phyloP scores from a whole-genome alignment of 2,329 filamentous ascomycete species.

The Cordyceps fumosorosea region DNA sequence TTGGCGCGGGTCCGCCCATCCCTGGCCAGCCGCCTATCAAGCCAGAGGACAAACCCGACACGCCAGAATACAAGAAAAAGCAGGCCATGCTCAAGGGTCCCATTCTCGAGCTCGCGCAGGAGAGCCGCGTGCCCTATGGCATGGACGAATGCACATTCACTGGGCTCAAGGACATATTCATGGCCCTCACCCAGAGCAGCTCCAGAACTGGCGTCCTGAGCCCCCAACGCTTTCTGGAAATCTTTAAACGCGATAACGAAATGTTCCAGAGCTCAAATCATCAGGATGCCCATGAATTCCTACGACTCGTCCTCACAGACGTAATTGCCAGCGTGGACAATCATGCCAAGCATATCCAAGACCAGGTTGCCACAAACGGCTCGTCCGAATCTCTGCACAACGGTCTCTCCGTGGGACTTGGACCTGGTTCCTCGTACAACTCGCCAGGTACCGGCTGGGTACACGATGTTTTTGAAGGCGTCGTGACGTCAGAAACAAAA shows the following conservation, averaged over 20 bases:
- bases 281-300: conserved; percentile 95
- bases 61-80: conserved; percentile 97
- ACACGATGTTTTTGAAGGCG: conserved; percentile 92
- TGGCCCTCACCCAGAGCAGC: conserved; percentile 74
- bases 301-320: conserved; percentile 91
- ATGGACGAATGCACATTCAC: conserved; percentile 96
- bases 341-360: conserved; percentile 63
- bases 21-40: conserved; percentile 50
- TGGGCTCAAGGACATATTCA: conserved; percentile 91
- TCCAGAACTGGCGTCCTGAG: conserved; percentile 85
- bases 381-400: conserved; percentile 46
- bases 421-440: conserved; percentile 37
- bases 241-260: conserved; percentile 89
- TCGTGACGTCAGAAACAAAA: conserved; percentile 90
- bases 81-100: conserved; percentile 83
- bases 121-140: conserved; percentile 72
- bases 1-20: conserved; percentile 47
- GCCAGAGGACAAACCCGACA: conserved; percentile 89
- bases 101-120: conserved; percentile 75
- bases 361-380: conserved; percentile 38
- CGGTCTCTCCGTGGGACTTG: conserved; percentile 27
- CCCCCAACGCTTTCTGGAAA: conserved; percentile 87
- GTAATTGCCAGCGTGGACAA: conserved; percentile 90
- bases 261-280: conserved; percentile 98
- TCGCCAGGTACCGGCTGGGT: conserved; percentile 77